Percentiles rank a stretch among this genome's conserved stretches.
Evolutionary conservation across 2,329 filamentous ascomycete genomes (phyloP).

Genomic region (Trichoderma simmonsii): DNA sequence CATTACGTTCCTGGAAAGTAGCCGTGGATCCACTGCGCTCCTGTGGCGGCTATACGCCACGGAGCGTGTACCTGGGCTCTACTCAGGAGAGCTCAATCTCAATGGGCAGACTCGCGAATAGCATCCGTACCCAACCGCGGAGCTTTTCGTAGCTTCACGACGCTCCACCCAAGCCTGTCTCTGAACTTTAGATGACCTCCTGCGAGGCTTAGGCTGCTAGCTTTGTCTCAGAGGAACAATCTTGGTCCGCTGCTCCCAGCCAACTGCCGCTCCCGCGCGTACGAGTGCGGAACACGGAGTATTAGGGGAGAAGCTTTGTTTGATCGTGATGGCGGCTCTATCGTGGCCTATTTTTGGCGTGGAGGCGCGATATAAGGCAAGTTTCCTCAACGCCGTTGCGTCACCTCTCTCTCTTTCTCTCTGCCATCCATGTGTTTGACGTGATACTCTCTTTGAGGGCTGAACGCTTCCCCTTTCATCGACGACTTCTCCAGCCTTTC

Average conservation of each 20-base stretch:
- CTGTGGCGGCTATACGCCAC: constrained; percentile 8
- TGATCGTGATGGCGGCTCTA: neutral
- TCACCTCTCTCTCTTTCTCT: neutral
- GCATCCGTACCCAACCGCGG: neutral
- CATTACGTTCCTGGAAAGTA: neutral
- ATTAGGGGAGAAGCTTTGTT: neutral
- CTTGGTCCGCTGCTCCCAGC: neutral
- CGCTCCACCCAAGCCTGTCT: constrained; percentile 11
- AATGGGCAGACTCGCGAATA: constrained; percentile 2
- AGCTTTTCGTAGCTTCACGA: neutral
- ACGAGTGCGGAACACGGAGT: constrained; percentile 11
- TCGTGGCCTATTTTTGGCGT: constrained; percentile 1
- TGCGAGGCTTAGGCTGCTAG: constrained; percentile 6
- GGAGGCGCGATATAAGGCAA: constrained; percentile 14
- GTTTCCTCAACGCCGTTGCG: neutral
- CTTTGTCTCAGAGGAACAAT: neutral
- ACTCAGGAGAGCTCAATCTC: neutral
- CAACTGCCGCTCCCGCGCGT: constrained; percentile 5
- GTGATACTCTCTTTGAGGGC: neutral
- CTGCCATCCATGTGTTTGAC: neutral
- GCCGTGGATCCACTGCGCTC: constrained; percentile 1
- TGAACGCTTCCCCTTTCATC: neutral
- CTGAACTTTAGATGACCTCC: neutral
- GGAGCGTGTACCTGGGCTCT: neutral
- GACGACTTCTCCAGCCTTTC: neutral